A percentile compares a stretch with the other conserved stretches of the same genome.
Evolutionary conservation across 768 basidiomycete species (phyloP).

Genomic region (Tylopilus plumbeoviolaceoides): DNA sequence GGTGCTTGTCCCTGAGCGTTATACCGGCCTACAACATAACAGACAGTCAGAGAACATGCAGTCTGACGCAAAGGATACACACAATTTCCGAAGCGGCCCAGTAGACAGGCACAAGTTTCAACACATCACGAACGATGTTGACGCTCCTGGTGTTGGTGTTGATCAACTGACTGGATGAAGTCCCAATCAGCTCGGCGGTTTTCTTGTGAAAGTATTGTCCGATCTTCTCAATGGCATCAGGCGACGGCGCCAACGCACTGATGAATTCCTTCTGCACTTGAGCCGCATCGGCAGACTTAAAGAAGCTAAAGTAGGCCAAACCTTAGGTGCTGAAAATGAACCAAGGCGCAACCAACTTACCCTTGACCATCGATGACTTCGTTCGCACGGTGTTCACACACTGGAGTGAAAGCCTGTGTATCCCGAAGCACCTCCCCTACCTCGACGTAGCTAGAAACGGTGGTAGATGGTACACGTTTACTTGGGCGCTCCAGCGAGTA

Average conservation of each 20-base stretch:
- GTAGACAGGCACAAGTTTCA: conserved; percentile 59
- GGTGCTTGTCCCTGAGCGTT: conserved; percentile 54
- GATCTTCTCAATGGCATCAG: conserved; percentile 47
- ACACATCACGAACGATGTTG: conserved; percentile 66
- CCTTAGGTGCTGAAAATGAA: conserved; percentile 2
- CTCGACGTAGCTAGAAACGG: conserved; percentile 44
- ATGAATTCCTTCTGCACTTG: conserved; percentile 46
- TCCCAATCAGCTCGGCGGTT: conserved; percentile 53
- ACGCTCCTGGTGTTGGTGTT: conserved; percentile 50
- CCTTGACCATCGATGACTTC: conserved; percentile 57
- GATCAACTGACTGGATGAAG: conserved; percentile 52
- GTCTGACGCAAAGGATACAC: conserved; percentile 20
- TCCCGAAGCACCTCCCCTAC: conserved; percentile 52
- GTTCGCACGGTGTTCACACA: conserved; percentile 47
- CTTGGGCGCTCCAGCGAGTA: conserved; percentile 57
- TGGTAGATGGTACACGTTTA: conserved; percentile 19
- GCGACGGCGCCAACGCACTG: conserved; percentile 42
- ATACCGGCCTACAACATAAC: conserved; percentile 57
- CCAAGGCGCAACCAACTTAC: conserved; percentile 32
- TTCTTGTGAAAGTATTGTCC: conserved; percentile 62
- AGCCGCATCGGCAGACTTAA: conserved; percentile 40
- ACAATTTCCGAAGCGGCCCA: conserved; percentile 74
- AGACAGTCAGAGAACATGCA: background rate
- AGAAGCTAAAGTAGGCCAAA: conserved; percentile 48
- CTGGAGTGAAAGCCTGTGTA: conserved; percentile 39